Base-by-base conservation (phyloP, 2,329 filamentous ascomycete genomes). In the Rhytidhysteron rufulum region DNA sequence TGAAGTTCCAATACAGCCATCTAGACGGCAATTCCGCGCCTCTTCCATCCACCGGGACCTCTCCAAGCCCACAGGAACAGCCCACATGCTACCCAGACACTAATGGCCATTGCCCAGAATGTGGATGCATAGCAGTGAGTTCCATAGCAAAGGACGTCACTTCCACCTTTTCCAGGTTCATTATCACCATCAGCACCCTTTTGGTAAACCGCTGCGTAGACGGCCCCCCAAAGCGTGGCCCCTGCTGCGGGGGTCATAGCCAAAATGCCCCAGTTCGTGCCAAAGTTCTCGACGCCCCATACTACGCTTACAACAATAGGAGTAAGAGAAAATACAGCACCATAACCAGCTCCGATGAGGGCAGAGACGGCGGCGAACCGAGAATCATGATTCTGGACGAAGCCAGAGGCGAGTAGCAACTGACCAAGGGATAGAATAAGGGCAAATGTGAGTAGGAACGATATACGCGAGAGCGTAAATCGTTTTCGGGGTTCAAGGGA, bases 241-340 rank as follows among this genome's bases (percentile, higher is more conserved):
- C 91, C 93, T 0, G 86, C 68, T 0, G 93, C 93, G 3, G 93
- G 93, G 41, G 91, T 83, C 74, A 94, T 93, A 31, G 90, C 89
- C 6, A 97, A 82, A 45, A 97, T 90, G 8, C 93, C 93, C 82
- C 91, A 98, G 56, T 98, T 97, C 0, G 93, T 98, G 42, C 88
- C 93, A 61, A 98, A 97, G 63, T 97, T 98, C 71, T 97, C 90
- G 0, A 95, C 89, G 19, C 93, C 93, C 93, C 93, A 98, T 33
- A 98, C 91, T 8, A 96, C 89, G n/a, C 84, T 88, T 52, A 96
- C 85, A 41, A 97, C 87, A 49, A 97, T 90, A 2, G 93, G 93
- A 0, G 86, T 86, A 5, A 97, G 77, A 34, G 82, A 86, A 71
- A 97, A 98, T 17, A 90, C 80, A 22, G 90, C 90, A 32, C 93